A percentile compares a stretch with the other conserved stretches of the same genome.
phyloP scores from a whole-genome alignment of 352 stramenopile species.

The Phytophthora pisi region DNA sequence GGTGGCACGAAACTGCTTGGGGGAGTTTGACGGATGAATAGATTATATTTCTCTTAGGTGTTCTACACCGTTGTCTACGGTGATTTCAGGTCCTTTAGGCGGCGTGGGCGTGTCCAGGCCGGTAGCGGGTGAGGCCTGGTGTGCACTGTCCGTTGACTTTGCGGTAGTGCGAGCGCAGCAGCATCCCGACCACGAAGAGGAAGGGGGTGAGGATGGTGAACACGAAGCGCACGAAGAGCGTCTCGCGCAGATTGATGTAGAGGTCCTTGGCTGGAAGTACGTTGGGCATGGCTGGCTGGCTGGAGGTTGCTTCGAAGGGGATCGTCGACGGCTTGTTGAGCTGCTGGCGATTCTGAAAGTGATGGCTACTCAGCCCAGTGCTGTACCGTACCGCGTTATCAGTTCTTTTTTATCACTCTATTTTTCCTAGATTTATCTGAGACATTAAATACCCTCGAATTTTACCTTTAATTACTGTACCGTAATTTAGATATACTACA shows the following conservation, averaged over 20 bases:
- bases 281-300: slow-evolving; percentile 12
- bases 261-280: slow-evolving; percentile 28
- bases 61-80: not conserved
- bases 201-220: slow-evolving; percentile 29
- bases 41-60: slow-evolving; percentile 13
- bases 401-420: not conserved
- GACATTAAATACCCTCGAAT: not conserved
- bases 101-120: slow-evolving; percentile 13
- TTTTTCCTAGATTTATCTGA: not conserved
- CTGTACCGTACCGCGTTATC: not conserved
- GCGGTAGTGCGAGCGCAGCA: slow-evolving; percentile 34
- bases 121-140: slow-evolving; percentile 30
- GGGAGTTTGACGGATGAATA: not conserved
- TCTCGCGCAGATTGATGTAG: slow-evolving; percentile 30
- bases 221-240: slow-evolving; percentile 35
- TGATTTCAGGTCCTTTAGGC: not conserved
- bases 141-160: slow-evolving; percentile 38
- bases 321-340: not conserved
- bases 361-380: not conserved
- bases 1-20: slow-evolving; percentile 23
- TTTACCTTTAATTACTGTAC: no score
- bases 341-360: not conserved
- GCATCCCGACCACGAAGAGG: slow-evolving; percentile 19
- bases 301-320: not conserved
- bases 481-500: not conserved